Base-by-base conservation (phyloP, 2,329 filamentous ascomycete species). In the Ophidiomyces ophidiicola region DNA sequence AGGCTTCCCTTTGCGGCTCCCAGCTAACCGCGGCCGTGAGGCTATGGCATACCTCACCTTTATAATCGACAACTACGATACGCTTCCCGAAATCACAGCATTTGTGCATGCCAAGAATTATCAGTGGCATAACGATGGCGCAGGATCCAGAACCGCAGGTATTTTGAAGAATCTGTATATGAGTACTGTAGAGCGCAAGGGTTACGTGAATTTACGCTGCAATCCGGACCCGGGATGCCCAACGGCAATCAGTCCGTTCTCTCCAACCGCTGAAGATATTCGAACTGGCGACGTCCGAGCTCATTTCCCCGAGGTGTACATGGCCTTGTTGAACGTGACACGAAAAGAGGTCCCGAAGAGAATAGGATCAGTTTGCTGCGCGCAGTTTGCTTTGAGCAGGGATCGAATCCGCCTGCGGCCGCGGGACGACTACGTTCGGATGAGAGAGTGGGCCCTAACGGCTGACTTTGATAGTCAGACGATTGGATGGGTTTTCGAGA, bases 401-500 rank as follows among this genome's bases (percentile, higher is more conserved):
- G 61, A 65, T 34, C 66, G 65, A 48, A 61, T 73, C 8, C 53
- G 51, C 11, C 55, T 65, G 46, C 59, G 65, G 18, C 62, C 64
- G 3, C 62, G 55, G 48, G 58, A 55, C 6, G 69, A 74, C 43
- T 80, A 80, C 46, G 50, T 71, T 11, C 64, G 64, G 26, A 72
- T 70, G 51, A 64, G 74, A 3, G 58, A 75, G 32, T 80, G 76
- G 77, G 46, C 80, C 28, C 50, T 76, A n/a, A 61, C 66, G 6
- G 75, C 74, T 2, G 56, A 66, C 3, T 53, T 74, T 36, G 63
- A 63, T 4, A 73, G 78, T 50, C 64, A 66, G 12, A 55, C 70
- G 18, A 74, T 69, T 19, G 76, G 76, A 1, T 62, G 76, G 15
- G 67, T 79, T 2, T 68, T 78, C 53, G 76, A 80, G 51, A 80